phyloP scores from a whole-genome alignment of 768 basidiomycete species.

The Flagelloscypha sp. region DNA sequence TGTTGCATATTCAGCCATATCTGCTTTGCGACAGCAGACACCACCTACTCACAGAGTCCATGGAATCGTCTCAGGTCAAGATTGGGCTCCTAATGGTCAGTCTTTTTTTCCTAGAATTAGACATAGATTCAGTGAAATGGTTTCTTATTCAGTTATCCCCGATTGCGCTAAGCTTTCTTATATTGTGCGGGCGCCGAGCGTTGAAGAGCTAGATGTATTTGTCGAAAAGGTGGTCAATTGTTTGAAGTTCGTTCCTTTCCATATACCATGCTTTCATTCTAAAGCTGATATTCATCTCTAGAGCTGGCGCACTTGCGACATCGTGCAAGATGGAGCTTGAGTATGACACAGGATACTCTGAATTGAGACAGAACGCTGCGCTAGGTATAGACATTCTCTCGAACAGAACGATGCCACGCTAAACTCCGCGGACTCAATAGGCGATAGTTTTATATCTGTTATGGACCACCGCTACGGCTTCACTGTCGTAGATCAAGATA shows the following conservation, averaged over 20 bases:
- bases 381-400: conserved; percentile 22
- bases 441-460: conserved; percentile 42
- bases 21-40: conserved; percentile 80
- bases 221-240: conserved; percentile 57
- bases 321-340: conserved; percentile 44
- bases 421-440: conserved; percentile 22
- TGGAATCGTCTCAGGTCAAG: conserved; percentile 62
- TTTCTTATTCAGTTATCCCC: conserved; percentile 55
- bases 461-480: conserved; percentile 38
- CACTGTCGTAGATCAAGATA: conserved; percentile 19
- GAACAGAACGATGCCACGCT: neutral
- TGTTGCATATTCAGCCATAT: conserved; percentile 70
- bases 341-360: conserved; percentile 36
- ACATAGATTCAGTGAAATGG: conserved; percentile 1
- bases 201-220: conserved; percentile 44
- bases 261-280: neutral
- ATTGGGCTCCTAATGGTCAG: conserved; percentile 65
- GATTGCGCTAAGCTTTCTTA: conserved; percentile 74
- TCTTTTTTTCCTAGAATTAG: conserved; percentile 4
- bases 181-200: conserved; percentile 61
- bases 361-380: conserved; percentile 51
- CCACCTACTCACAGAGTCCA: conserved; percentile 75
- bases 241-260: conserved; percentile 46
- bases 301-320: conserved; percentile 61
- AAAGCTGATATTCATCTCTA: conserved; percentile 19